Evolutionary conservation across 2,329 filamentous ascomycete species (phyloP).

Genomic region (Chaetomiaceae sp.): DNA sequence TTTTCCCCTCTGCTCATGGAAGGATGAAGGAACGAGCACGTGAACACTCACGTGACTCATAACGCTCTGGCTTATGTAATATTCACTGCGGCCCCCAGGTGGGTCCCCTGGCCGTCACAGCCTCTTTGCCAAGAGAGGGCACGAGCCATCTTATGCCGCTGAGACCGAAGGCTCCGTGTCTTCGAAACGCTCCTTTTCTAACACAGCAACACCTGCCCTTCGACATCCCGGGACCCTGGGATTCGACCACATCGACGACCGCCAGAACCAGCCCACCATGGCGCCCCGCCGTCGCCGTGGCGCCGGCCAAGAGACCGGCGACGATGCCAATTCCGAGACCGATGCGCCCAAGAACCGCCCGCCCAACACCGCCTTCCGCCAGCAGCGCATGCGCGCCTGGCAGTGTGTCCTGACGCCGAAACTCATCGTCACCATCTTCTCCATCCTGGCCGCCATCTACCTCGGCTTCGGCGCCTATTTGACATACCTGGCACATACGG

Average conservation of each 20-base stretch:
- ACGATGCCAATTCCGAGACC: conserved; percentile 20
- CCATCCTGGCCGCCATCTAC: conserved; percentile 27
- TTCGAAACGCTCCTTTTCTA: conserved; percentile 19
- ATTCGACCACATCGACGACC: conserved; percentile 10
- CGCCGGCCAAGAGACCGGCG: conserved; percentile 20
- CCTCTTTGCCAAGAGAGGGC: conserved; percentile 23
- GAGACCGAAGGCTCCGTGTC: conserved; percentile 14
- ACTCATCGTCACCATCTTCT: conserved; percentile 29
- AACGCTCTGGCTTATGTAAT: not conserved
- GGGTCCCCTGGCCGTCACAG: conserved; percentile 17
- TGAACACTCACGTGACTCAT: conserved; percentile 16
- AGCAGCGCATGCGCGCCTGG: conserved; percentile 97
- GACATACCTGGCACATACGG: conserved; percentile 24
- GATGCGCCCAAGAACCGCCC: conserved; percentile 27
- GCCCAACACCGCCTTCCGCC: conserved; percentile 80
- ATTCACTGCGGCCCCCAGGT: not conserved
- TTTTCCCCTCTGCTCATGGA: not conserved
- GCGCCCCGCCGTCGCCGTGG: conserved; percentile 27
- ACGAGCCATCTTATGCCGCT: conserved; percentile 20
- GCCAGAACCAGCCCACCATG: conserved; percentile 19
- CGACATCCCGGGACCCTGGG: conserved; percentile 9
- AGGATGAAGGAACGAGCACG: conserved; percentile 6
- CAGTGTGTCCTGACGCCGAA: conserved; percentile 64
- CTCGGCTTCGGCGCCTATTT: conserved; percentile 27
- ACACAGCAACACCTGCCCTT: conserved; percentile 3